phyloP scores from a whole-genome alignment of 2,329 filamentous ascomycete species.

The Aureobasidium sp. region DNA sequence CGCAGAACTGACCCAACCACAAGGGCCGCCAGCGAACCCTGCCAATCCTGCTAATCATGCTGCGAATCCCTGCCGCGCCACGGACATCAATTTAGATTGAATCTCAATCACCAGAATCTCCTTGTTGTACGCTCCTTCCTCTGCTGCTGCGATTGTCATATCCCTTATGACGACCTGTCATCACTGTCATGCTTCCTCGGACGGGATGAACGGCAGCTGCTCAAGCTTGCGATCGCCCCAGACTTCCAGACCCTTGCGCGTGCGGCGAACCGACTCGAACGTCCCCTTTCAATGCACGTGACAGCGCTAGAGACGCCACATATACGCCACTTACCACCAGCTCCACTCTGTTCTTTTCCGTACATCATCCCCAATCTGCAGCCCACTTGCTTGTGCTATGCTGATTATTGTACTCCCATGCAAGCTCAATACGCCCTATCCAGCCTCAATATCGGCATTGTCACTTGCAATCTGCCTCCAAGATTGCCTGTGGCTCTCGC shows the following conservation, averaged over 20 bases:
- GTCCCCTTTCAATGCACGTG: background rate
- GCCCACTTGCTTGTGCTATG: background rate
- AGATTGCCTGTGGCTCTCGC: background rate
- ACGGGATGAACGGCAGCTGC: background rate
- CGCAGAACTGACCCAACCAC: background rate
- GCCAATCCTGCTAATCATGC: constrained; percentile 9
- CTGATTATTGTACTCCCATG: background rate
- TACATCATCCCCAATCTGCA: background rate
- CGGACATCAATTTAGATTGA: background rate
- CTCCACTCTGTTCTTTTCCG: background rate
- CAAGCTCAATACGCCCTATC: background rate
- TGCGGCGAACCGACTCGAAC: background rate
- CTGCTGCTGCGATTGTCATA: background rate
- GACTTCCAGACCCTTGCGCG: background rate
- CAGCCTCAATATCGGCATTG: background rate
- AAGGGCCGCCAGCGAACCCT: background rate
- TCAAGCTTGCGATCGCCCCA: background rate
- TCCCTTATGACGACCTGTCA: background rate
- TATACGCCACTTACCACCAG: background rate
- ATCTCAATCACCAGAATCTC: background rate
- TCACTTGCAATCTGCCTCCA: background rate
- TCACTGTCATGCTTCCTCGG: background rate
- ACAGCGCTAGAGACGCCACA: too few relatives aligned
- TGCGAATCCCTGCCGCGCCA: background rate
- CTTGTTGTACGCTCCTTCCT: background rate